phyloP scores from a whole-genome alignment of 1,139 yeast species.

The Nakaseomyces sp. region DNA sequence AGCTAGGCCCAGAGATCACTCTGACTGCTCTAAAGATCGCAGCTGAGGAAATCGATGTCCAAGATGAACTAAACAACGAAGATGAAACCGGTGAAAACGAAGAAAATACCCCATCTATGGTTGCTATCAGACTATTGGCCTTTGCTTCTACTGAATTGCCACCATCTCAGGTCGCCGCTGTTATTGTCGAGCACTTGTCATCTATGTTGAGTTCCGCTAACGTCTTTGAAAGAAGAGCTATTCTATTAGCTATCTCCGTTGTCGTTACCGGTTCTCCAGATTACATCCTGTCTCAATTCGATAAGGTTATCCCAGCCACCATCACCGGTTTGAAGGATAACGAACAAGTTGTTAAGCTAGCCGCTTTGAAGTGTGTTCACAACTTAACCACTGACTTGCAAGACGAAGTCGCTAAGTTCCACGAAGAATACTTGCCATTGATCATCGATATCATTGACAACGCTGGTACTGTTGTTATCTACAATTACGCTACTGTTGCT shows the following conservation, averaged over 20 bases:
- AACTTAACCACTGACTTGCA: constrained; percentile 78
- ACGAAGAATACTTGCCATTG: constrained; percentile 73
- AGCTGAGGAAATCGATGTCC: constrained; percentile 68
- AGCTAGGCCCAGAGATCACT: constrained; percentile 75
- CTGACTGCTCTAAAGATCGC: constrained; percentile 68
- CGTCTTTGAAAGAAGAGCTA: constrained; percentile 80
- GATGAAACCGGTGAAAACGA: constrained; percentile 89
- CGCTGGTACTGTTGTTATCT: constrained; percentile 74
- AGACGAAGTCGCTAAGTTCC: constrained; percentile 74
- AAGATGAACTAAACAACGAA: constrained; percentile 64
- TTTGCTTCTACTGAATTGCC: constrained; percentile 77
- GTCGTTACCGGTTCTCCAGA: constrained; percentile 94
- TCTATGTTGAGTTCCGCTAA: constrained; percentile 55
- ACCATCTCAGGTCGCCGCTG: constrained; percentile 81
- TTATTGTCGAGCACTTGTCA: constrained; percentile 64
- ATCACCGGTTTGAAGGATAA: constrained; percentile 70
- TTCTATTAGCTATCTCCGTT: constrained; percentile 70
- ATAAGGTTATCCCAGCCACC: constrained; percentile 63
- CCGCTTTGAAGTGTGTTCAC: constrained; percentile 76
- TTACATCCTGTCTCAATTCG: constrained; percentile 66
- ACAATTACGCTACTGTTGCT: constrained; percentile 85
- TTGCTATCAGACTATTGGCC: constrained; percentile 75
- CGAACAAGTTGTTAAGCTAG: constrained; percentile 70
- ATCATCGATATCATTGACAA: constrained; percentile 80
- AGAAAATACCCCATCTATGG: constrained; percentile 69